Evolutionary conservation across 1,139 yeast species (phyloP), one percentile per base, ranked within the genome.

Genomic region (Nadsonia starkeyi-henricii): DNA sequence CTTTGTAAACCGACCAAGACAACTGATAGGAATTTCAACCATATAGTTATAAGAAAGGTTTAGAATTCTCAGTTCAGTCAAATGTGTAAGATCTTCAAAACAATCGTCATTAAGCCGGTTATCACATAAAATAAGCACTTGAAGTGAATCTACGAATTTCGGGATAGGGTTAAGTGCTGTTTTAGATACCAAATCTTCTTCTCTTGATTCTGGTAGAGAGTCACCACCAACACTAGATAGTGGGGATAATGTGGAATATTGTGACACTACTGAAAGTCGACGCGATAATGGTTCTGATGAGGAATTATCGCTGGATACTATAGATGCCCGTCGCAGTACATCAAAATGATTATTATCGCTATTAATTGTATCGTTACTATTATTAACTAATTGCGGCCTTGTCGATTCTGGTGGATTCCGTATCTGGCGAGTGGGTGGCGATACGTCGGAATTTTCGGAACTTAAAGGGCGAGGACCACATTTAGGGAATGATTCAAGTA

Each of bases 1-100:
- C 37, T 71, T 68, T 1, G 71, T 67, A 53, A 85, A 67, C 45
- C 81, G 72, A 44, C 81, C 66, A 21, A 84, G 64, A 0, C 85
- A 79, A 2, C 91, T 89, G 20, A 71, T 69, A 0, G 95, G 94
- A 36, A 91, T 77, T 58, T 93, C 97, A 44, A 81, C 68, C 43
- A 93, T 64, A 54, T 81, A 91, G 59, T 91, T 93, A 62, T 89
- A 89, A 0, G 95, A 78, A 52, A 91, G 62, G 58, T 91, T 88
- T 55, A 93, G 69, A 1, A 75, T 66, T 53, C 75, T 77, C 53
- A 93, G 67, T 48, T 79, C 77, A 1, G 70, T 62, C 53, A 85
- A 73, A 48, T 74, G 67, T 12, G 86, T 74, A 41, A 91, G 69
- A 3, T 79, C 72, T 47, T 82, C 83, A 65, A 89, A 82, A 54